Evolutionary conservation across 164 flowering plant species (phyloP).

Genomic region (Vitis rupestris): DNA sequence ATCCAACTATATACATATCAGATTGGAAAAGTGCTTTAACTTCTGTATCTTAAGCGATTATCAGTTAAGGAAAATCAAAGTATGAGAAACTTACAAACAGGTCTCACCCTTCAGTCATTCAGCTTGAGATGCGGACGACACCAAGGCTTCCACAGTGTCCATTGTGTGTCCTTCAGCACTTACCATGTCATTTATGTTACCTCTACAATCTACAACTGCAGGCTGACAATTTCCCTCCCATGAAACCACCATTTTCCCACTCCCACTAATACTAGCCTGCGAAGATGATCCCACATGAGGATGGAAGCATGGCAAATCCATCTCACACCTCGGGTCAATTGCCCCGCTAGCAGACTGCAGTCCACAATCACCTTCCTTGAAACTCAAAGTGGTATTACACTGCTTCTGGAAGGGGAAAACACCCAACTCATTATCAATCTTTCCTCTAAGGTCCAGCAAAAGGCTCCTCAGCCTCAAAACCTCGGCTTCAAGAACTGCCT

Average conservation of each 20-base stretch:
- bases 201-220: constrained; percentile 24
- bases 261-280: constrained; percentile 18
- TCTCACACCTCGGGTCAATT: constrained; percentile 23
- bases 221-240: constrained; percentile 34
- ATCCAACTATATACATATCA: background rate
- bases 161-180: constrained; percentile 19
- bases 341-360: constrained; percentile 15
- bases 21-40: background rate
- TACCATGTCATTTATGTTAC: constrained; percentile 14
- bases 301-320: constrained; percentile 31
- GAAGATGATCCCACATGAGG: constrained; percentile 19
- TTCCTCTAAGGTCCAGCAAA: constrained; percentile 48
- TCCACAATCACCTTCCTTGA: constrained; percentile 38
- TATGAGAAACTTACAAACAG: constrained; percentile 17
- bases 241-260: constrained; percentile 8
- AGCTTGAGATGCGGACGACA: constrained; percentile 26
- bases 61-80: constrained; percentile 2
- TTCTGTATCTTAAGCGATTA: background rate
- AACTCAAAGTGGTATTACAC: constrained; percentile 14
- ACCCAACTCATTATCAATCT: constrained; percentile 58
- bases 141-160: constrained; percentile 22
- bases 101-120: constrained; percentile 8
- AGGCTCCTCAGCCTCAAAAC: constrained; percentile 46
- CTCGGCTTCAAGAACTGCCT: constrained; percentile 59
- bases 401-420: constrained; percentile 43